Percentiles rank a stretch among this genome's conserved stretches.
Conservation (phyloP, 257 asterid species). For the Scutellaria baicalensis region DNA sequence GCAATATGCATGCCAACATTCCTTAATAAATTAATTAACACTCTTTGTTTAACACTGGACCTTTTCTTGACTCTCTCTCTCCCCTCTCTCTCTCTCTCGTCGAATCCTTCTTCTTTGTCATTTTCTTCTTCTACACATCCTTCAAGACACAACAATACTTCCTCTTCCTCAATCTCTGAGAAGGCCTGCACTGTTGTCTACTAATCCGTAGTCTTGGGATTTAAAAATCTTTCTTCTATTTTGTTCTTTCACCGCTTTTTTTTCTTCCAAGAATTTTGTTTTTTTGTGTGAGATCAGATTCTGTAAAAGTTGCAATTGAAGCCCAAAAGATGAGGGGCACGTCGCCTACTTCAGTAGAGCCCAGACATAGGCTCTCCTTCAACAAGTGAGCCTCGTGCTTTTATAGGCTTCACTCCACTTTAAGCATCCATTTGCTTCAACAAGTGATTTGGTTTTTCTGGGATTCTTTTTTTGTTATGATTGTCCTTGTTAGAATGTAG, state of each 20-base stretch:
- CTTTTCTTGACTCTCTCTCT: not conserved
- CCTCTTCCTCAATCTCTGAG: not conserved
- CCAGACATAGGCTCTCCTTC: constrained; percentile 48
- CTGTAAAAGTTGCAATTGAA: constrained; percentile 12
- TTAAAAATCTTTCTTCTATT: not conserved
- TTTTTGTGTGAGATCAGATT: constrained; percentile 26
- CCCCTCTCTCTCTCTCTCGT: not conserved
- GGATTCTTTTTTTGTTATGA: not conserved
- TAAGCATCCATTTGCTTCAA: not conserved
- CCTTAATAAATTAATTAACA: not conserved
- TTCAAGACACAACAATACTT: not conserved
- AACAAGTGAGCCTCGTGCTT: constrained; percentile 26
- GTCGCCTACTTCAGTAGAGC: constrained; percentile 50
- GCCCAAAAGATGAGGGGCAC: constrained; percentile 45
- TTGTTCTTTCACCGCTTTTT: not conserved
- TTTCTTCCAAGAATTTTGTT: not conserved
- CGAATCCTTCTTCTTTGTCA: constrained; percentile 35
- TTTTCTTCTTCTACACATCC: constrained; percentile 19
- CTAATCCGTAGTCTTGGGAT: not conserved
- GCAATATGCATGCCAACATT: not conserved
- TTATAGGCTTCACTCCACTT: not conserved
- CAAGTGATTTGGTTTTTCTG: no score
- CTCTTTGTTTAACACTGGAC: not conserved
- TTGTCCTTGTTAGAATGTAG: not conserved
- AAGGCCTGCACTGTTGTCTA: not conserved